Evolutionary conservation across 2,329 filamentous ascomycete species (phyloP), one percentile per base, ranked within the genome.

Genomic region (Alternaria metachromatica): DNA sequence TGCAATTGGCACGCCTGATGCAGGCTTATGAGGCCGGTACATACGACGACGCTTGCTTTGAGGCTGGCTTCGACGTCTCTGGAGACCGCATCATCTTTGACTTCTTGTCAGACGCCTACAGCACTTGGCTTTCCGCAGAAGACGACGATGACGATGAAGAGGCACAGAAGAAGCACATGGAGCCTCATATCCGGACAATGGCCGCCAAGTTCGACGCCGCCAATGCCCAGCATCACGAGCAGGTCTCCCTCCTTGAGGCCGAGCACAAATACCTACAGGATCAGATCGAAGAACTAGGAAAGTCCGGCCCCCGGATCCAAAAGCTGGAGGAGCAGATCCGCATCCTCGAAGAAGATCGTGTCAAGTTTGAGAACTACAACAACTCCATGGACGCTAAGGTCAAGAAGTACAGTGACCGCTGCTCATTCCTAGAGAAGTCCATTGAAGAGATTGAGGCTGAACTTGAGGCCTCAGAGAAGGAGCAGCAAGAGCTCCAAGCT

Each of bases 331-430:
- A 94, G 73, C 89, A 95, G 75, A 97, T 95, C 84, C 92, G 93
- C 75, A 95, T 97, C 59, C 89, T 99, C 82, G 94, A 97, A 77
- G 94, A 96, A 72, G 96, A 99, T 81, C 94, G 92, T 74, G 87
- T 90, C 75, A 98, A 99, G 76, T 99, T 98, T 72, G 94, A 97
- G 76, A 91, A 93, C 75, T 99, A 97, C 85, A 97, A 97, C 77
- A 88, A 89, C 44, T 88, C 91, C 30, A 93, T 97, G 69, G 87
- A 92, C 73, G 89, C 91, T 64, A 93, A 95, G 74, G 92, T 94
- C 0, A 92, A 97, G 68, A 97, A 97, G 80, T 96, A 97, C 81
- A 90, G 94, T 66, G 88, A 87, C 67, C 89, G 93, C 13, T 92
- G 92, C 68, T 88, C 91, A 50, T 89, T 96, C 21, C 82, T 98